Percentiles rank a stretch among this genome's conserved stretches.
These are phyloP conservation scores for Colletotrichum spinosum DNA, from an alignment of 2,329 filamentous ascomycete genomes.

Conservation along the genomic window DNA sequence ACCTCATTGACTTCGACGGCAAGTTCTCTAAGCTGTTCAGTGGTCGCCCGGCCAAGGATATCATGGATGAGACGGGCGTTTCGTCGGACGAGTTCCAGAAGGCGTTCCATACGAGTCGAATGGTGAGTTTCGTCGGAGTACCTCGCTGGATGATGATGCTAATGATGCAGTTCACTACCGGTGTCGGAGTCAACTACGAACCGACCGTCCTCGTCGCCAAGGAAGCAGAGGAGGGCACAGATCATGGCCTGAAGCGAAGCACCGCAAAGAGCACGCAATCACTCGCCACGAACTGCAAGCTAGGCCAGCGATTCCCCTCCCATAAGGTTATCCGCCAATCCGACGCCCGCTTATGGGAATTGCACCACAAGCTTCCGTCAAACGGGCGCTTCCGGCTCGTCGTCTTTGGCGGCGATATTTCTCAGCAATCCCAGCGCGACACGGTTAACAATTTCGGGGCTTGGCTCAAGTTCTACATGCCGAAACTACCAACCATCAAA, in stretches of 20 bases:
- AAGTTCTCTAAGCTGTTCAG: constrained; percentile 68
- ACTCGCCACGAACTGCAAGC: constrained; percentile 56
- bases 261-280: constrained; percentile 48
- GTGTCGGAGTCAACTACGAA: constrained; percentile 65
- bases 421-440: constrained; percentile 52
- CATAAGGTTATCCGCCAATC: constrained; percentile 70
- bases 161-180: constrained; percentile 36
- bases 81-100: constrained; percentile 72
- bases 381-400: constrained; percentile 70
- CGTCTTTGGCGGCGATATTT: constrained; percentile 72
- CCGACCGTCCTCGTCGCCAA: constrained; percentile 68
- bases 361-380: constrained; percentile 67
- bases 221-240: constrained; percentile 48
- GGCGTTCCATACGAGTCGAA: constrained; percentile 68
- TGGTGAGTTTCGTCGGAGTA: constrained; percentile 40
- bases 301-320: constrained; percentile 71
- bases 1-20: constrained; percentile 69
- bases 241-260: constrained; percentile 55
- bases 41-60: constrained; percentile 66
- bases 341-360: constrained; percentile 66
- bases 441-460: constrained; percentile 61
- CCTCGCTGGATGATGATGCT: background rate
- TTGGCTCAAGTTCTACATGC: constrained; percentile 45
- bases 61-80: constrained; percentile 70
- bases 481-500: constrained; percentile 25